phyloP scores from a whole-genome alignment of 1,139 yeast species.

The Saccharomyces hybrid region DNA sequence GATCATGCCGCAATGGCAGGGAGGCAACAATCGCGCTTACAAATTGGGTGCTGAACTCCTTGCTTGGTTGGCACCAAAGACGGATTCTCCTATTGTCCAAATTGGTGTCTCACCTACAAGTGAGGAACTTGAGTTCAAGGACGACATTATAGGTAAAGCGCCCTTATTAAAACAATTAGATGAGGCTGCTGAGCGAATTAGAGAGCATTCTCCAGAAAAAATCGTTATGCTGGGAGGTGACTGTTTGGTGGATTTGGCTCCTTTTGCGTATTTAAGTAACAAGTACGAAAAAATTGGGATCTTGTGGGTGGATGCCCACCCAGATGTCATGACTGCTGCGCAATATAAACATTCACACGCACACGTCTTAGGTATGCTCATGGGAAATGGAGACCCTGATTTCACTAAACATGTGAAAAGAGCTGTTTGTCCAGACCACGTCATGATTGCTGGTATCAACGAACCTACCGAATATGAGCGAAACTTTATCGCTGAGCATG shows the following conservation, averaged over 20 bases:
- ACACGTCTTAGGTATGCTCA: neutral
- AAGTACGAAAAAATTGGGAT: slow-evolving; percentile 1
- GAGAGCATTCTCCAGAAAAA: slow-evolving; percentile 1
- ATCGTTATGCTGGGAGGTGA: slow-evolving; percentile 3
- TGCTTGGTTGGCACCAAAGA: slow-evolving; percentile 2
- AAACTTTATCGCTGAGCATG: neutral
- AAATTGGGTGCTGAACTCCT: slow-evolving; percentile 2
- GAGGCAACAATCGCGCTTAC: slow-evolving; percentile 1
- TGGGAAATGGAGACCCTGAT: slow-evolving; percentile 1
- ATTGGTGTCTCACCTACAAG: neutral
- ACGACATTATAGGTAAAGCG: neutral
- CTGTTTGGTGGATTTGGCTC: slow-evolving; percentile 2
- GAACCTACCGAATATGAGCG: slow-evolving; percentile 1
- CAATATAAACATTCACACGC: neutral
- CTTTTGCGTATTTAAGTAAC: slow-evolving; percentile 1
- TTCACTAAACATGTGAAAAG: neutral
- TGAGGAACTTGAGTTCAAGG: slow-evolving; percentile 1
- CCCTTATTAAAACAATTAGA: neutral
- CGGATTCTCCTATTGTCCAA: neutral
- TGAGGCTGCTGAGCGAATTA: neutral
- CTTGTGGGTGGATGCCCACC: slow-evolving; percentile 3
- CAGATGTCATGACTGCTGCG: slow-evolving; percentile 1
- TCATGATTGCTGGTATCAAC: slow-evolving; percentile 1
- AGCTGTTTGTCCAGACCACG: neutral
- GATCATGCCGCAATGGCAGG: slow-evolving; percentile 3